Conservation (phyloP, 1,284 basidiomycete species). For the Moesziomyces globuligerus region DNA sequence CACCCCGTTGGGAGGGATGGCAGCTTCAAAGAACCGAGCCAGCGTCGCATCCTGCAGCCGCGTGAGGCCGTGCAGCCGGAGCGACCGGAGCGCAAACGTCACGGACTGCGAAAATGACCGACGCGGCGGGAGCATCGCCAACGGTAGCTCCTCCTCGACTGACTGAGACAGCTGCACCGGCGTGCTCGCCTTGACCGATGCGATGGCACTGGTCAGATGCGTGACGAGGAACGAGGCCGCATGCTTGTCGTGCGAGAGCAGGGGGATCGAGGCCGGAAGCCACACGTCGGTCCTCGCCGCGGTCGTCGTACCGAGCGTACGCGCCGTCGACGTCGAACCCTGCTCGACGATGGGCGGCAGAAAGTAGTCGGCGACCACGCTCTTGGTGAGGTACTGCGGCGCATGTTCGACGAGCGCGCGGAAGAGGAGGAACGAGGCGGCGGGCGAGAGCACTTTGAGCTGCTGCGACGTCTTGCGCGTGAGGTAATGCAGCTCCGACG, state of each 20-base stretch:
- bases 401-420: constrained; percentile 16
- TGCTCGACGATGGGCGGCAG: constrained; percentile 22
- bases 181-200: constrained; percentile 1
- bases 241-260: constrained; percentile 33
- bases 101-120: constrained; percentile 5
- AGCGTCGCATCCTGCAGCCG: constrained; percentile 27
- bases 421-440: constrained; percentile 31
- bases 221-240: constrained; percentile 22
- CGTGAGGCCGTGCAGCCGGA: constrained; percentile 43
- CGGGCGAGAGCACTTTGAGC: constrained; percentile 30
- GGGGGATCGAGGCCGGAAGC: constrained; percentile 36
- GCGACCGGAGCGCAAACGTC: constrained; percentile 27
- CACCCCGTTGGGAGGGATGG: background rate
- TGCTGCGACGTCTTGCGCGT: constrained; percentile 30
- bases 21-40: constrained; percentile 28
- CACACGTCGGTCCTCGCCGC: constrained; percentile 32
- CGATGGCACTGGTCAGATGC: constrained; percentile 18
- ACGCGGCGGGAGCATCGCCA: constrained; percentile 13
- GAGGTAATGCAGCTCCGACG: constrained; percentile 36
- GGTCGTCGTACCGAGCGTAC: background rate
- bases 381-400: constrained; percentile 26
- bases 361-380: constrained; percentile 32
- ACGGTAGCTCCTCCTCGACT: constrained; percentile 5
- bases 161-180: constrained; percentile 1
- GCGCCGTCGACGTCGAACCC: background rate